phyloP scores from a whole-genome alignment of 2,329 filamentous ascomycete genomes.

The Esteya vermicola region DNA sequence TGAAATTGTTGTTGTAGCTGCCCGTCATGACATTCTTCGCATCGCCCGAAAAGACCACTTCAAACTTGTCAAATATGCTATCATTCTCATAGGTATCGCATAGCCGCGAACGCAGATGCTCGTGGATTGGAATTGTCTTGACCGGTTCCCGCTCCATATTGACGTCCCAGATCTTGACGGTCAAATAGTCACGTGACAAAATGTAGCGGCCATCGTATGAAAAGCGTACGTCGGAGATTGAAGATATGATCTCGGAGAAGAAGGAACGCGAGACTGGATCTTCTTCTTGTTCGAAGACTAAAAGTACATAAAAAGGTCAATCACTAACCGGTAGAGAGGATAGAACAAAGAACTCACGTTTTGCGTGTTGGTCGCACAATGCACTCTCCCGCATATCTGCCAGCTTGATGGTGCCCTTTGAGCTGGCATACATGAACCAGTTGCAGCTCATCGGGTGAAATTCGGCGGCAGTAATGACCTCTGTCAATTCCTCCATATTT shows the following conservation, averaged over 20 bases:
- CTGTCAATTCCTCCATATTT: constrained; percentile 98
- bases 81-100: constrained; percentile 99
- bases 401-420: constrained; percentile 96
- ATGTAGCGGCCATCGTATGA: constrained; percentile 95
- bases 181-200: constrained; percentile 91
- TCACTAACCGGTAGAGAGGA: too few relatives aligned
- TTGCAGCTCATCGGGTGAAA: constrained; percentile 97
- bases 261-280: constrained; percentile 94
- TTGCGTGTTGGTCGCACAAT: constrained; percentile 87
- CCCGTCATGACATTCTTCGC: constrained; percentile 99
- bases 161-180: constrained; percentile 99
- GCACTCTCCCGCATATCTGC: constrained; percentile 97
- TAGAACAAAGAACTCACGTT: constrained; percentile 68
- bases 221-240: constrained; percentile 96
- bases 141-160: constrained; percentile 97
- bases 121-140: constrained; percentile 98
- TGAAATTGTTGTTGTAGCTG: constrained; percentile 99
- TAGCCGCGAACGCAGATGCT: constrained; percentile 82
- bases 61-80: constrained; percentile 99
- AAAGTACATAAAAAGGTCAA: constrained; percentile 2
- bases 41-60: constrained; percentile 96
- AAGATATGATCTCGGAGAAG: constrained; percentile 99
- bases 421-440: constrained; percentile 99
- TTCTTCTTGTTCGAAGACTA: constrained; percentile 98
- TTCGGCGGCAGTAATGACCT: constrained; percentile 96